Base-by-base conservation (phyloP, 371 early-diverging fungal genomes). In the Mortierella sp. region DNA sequence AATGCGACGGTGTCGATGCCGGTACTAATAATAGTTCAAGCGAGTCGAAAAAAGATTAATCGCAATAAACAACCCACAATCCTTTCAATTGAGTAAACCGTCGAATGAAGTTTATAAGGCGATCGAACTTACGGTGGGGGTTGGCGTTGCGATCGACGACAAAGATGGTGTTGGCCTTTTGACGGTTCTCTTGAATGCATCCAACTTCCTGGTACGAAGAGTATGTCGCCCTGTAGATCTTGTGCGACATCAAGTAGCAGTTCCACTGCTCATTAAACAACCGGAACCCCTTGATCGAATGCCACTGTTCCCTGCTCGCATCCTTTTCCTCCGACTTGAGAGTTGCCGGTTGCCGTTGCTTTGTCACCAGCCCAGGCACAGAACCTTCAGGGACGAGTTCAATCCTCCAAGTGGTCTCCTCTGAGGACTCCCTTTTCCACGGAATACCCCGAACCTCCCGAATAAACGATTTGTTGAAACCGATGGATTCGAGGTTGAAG, bases 201-300 rank as follows among this genome's bases (percentile, higher is more conserved):
- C 68, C 71, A 16, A 80, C 81, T 31, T 80, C 81, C 63, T 80
- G 76, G 29, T 80, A 80, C 1, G 77, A 70, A 26, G 77, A 80
- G n/a, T 73, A 73, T 22, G 73, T 63, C 8, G 73, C 43, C 22
- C 81, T 55, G 58, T 71, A 81, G 31, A 71, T 77, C 50, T 81
- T 81, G 48, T 73, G 73, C 7, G 82, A 81, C 39, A 74, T 74
- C 44, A 80, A 41, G 39, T 81, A 77, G 37, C 77, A 81, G 6
- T 71, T 34, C 39, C 47, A 71, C n/a, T 77, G 63, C 40, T 77
- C 77, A 31, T 74, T 81, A 45, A 48, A 77, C 24, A 81, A 65
- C 34, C 77, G 66, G 66, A 81, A 81, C 13, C 77, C 82, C 41
- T 81, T 81, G 77, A 81, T 81, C 24, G 82, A 73, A 43, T 81